Percentiles rank a stretch among this genome's conserved stretches.
Conservation (phyloP, 768 basidiomycete genomes). For the Naganishia vishniacii region DNA sequence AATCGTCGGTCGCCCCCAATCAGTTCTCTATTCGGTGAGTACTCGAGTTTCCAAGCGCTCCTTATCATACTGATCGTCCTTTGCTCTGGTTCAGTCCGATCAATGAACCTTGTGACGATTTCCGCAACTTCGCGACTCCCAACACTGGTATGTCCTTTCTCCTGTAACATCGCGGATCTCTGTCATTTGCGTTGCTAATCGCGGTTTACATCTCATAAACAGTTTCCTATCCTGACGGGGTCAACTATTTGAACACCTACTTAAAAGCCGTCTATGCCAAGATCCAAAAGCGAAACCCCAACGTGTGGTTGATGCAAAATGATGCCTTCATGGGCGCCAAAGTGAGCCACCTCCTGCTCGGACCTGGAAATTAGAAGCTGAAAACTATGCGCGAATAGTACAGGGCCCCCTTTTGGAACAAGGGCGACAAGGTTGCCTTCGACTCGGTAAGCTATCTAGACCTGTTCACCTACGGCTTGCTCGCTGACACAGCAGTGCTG, state of each 20-base stretch:
- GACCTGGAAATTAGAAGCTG: too few species aligned
- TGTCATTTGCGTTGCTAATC: too few species aligned
- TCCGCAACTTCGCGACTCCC: constrained; percentile 9
- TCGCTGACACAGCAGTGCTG: not conserved
- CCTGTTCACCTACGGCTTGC: not conserved
- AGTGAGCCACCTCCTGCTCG: too few species aligned
- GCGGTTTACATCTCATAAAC: not conserved
- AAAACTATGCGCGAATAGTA: too few species aligned
- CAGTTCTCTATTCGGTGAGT: constrained; percentile 9
- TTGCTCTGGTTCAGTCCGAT: not conserved
- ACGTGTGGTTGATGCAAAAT: not conserved
- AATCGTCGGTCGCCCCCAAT: not conserved
- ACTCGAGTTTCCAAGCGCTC: too few species aligned
- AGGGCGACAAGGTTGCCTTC: constrained; percentile 11
- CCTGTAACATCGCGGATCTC: too few species aligned
- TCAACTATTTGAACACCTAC: constrained; percentile 27
- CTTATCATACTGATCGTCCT: too few species aligned
- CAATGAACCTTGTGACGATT: constrained; percentile 15
- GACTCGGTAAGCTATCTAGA: not conserved
- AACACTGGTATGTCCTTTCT: not conserved
- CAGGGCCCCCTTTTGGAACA: constrained; percentile 21
- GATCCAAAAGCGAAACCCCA: not conserved
- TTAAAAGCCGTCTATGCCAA: constrained; percentile 14
- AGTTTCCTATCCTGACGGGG: constrained; percentile 21
- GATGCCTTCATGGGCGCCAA: constrained; percentile 20